These are phyloP conservation scores for Macrolepiota fuliginosa DNA, from an alignment of 768 basidiomycete species.

Conservation along the genomic window DNA sequence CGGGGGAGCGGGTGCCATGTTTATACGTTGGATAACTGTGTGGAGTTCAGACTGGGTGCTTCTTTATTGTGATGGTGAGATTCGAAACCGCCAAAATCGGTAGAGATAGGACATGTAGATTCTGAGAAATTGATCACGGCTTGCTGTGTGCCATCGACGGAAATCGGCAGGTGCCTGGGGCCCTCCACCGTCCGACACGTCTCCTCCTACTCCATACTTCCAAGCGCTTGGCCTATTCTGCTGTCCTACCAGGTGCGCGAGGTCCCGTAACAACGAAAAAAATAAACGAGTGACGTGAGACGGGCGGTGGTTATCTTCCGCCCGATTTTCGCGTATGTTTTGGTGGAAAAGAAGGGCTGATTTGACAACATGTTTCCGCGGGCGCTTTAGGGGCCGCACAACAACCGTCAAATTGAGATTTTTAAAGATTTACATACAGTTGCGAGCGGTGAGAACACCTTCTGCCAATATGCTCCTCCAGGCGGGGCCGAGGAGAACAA, in stretches of 20 bases:
- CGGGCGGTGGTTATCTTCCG: not conserved
- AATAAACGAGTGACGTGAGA: not conserved
- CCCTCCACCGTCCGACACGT: not conserved
- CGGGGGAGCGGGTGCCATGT: not conserved
- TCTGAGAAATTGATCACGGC: not conserved
- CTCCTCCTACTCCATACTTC: not conserved
- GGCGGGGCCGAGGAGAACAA: not conserved
- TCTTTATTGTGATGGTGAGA: not conserved
- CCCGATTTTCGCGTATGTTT: not conserved
- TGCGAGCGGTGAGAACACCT: not conserved
- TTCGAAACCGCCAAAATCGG: not conserved
- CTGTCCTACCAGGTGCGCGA: not conserved
- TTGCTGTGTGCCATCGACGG: not conserved
- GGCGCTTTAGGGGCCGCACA: not conserved
- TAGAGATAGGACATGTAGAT: not conserved
- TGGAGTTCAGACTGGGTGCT: not conserved
- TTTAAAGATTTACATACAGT: too few species aligned
- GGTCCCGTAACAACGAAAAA: not conserved
- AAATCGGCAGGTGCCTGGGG: not conserved
- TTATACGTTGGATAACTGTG: not conserved
- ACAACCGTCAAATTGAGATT: not conserved
- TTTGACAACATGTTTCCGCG: not conserved
- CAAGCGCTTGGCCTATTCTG: not conserved
- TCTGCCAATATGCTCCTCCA: not conserved
- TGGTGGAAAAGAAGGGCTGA: not conserved